Base-by-base conservation (phyloP, 257 asterid species). In the Nyctanthes arbortristis region DNA sequence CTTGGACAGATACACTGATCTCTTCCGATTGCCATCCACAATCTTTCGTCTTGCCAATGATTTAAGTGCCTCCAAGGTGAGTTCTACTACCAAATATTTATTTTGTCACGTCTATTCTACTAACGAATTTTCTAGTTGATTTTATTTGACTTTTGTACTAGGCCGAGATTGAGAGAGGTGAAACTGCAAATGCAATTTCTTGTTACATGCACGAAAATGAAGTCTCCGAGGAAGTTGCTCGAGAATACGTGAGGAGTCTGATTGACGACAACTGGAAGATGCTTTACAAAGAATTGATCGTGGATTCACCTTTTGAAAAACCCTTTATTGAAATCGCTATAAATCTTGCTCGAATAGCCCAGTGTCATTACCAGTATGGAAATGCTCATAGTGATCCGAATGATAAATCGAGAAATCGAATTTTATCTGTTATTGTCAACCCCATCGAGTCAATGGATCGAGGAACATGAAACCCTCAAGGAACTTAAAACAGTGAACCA, bases 201-300 rank as follows among this genome's bases (percentile, higher is more conserved):
- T 75, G 80, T 40, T 75, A 63, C 59, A 75, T 75, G 84, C 77
- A 57, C 7, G 78, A 75, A 67, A 63, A 65, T 3, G 75, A 78
- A 3, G 10, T 31, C 31, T 68, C 75, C 5, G 60, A 75, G 35
- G 58, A 71, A 29, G 27, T 16, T 12, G 65, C 70, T 16, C 58
- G 65, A 6, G 31, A 49, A 49, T 14, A 71, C 52, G 28, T 71
- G 4, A 34, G 11, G 12, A 33, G 56, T 28, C 4, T 71, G 56
- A 71, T 71, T 52, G 65, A 55, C 7, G 64, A 71, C 13, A 31
- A 22, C 11, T 71, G 55, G 69, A 62, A 49, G 76, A 63, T 62
- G 61, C 32, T 71, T 59, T 62, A 71, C 32, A 36, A 49, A 37
- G 29, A 52, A 25, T 35, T 63, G 30, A n/a, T 32, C 11, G 25